Evolutionary conservation across 163 green algal species (phyloP).

Genomic region (Prototheca stagnorum): DNA sequence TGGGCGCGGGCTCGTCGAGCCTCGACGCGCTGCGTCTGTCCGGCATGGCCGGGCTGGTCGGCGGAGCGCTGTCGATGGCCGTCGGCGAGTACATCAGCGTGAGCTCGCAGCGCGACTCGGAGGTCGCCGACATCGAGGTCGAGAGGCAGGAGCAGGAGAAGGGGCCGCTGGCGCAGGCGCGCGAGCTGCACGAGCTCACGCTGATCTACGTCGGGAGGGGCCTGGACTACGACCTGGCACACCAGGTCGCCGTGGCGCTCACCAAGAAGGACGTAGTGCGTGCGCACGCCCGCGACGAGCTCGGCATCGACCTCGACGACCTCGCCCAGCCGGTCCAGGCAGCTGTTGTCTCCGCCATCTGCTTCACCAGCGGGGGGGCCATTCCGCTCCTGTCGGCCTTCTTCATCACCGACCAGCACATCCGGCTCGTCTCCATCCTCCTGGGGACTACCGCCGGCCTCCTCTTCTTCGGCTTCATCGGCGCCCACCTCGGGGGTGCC

Average conservation of each 20-base stretch:
- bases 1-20: constrained; percentile 16
- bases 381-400: constrained; percentile 57
- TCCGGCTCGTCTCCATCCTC: constrained; percentile 17
- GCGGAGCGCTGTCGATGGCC: constrained; percentile 60
- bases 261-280: constrained; percentile 63
- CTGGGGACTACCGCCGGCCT: constrained; percentile 20
- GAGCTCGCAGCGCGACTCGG: constrained; percentile 32
- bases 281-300: constrained; percentile 75
- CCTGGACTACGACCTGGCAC: constrained; percentile 32
- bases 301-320: constrained; percentile 84
- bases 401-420: constrained; percentile 36
- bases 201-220: constrained; percentile 52
- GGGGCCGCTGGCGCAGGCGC: constrained; percentile 21
- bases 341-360: constrained; percentile 39
- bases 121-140: constrained; percentile 49
- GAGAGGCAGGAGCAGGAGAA: constrained; percentile 41
- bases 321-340: constrained; percentile 62
- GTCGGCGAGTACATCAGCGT: constrained; percentile 57
- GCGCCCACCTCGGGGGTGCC: constrained; percentile 46
- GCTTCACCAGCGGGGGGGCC: constrained; percentile 54
- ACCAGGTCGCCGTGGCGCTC: constrained; percentile 39
- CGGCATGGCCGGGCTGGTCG: constrained; percentile 42
- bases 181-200: constrained; percentile 60
- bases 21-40: constrained; percentile 13
- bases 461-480: constrained; percentile 39